Conservation (phyloP, 2,329 filamentous ascomycete species). For the Botrytis paeoniae region DNA sequence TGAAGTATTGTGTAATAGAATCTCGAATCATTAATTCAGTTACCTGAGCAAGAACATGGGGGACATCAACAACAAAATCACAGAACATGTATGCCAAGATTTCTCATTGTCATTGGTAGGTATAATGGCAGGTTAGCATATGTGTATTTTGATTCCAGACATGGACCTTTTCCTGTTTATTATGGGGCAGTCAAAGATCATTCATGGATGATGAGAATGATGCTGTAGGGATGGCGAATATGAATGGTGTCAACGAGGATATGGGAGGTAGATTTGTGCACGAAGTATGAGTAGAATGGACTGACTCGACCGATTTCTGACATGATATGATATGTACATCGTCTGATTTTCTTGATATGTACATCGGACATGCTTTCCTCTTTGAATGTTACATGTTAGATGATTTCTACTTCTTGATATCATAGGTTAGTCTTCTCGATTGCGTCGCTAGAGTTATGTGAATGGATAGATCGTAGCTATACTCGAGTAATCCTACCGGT, state of each 20-base stretch:
- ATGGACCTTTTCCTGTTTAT: background rate
- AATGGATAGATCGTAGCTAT: background rate
- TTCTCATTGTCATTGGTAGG: background rate
- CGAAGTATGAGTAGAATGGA: background rate
- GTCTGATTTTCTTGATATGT: background rate
- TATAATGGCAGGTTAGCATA: conserved; percentile 1
- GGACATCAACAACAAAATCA: background rate
- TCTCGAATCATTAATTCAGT: background rate
- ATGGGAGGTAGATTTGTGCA: background rate
- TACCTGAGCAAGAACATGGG: conserved; percentile 11
- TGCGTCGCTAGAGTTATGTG: background rate
- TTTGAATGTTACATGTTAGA: background rate
- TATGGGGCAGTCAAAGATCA: background rate
- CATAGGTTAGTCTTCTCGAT: background rate
- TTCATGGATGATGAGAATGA: background rate
- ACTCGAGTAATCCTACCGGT: background rate
- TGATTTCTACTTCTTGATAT: background rate
- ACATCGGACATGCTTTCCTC: background rate
- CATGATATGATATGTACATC: background rate
- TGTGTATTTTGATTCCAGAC: background rate
- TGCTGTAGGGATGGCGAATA: conserved; percentile 9
- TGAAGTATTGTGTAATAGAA: conserved; percentile 16
- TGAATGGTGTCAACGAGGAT: conserved; percentile 3
- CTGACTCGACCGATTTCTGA: background rate
- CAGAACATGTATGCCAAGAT: conserved; percentile 13